phyloP scores from a whole-genome alignment of 352 stramenopile genomes.

The Phytophthora agathidicida region DNA sequence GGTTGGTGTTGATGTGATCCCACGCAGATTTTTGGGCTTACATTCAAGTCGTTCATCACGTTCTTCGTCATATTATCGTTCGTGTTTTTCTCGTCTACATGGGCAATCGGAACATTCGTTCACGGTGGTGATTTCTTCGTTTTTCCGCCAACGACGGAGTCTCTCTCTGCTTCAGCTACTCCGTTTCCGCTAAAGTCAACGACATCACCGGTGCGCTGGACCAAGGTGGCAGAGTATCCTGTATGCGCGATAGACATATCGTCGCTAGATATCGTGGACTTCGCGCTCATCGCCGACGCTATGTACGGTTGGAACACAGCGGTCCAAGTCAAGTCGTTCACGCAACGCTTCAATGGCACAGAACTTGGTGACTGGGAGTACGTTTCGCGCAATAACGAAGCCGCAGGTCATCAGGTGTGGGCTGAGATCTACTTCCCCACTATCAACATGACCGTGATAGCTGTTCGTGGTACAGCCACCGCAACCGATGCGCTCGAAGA shows the following conservation, averaged over 20 bases:
- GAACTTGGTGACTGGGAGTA: slow-evolving; percentile 79
- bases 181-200: slow-evolving; percentile 22
- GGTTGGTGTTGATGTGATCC: neutral
- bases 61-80: slow-evolving; percentile 86
- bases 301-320: slow-evolving; percentile 82
- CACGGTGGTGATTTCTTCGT: slow-evolving; percentile 84
- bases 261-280: slow-evolving; percentile 80
- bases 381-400: slow-evolving; percentile 72
- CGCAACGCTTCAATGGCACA: slow-evolving; percentile 83
- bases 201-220: slow-evolving; percentile 26
- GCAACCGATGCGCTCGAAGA: slow-evolving; percentile 86
- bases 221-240: slow-evolving; percentile 75
- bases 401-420: slow-evolving; percentile 77
- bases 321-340: slow-evolving; percentile 77
- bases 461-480: slow-evolving; percentile 82
- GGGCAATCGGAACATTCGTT: slow-evolving; percentile 89
- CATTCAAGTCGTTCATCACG: slow-evolving; percentile 89
- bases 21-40: slow-evolving; percentile 77
- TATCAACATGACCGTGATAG: slow-evolving; percentile 88
- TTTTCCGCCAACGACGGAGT: slow-evolving; percentile 48
- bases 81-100: slow-evolving; percentile 89
- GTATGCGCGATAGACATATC: slow-evolving; percentile 75
- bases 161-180: slow-evolving; percentile 14
- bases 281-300: slow-evolving; percentile 84
- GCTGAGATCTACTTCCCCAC: slow-evolving; percentile 83